Percentiles rank a stretch among this genome's conserved stretches.
Conservation (phyloP, 2,329 filamentous ascomycete species). For the Pseudocercospora pini-densiflorae region DNA sequence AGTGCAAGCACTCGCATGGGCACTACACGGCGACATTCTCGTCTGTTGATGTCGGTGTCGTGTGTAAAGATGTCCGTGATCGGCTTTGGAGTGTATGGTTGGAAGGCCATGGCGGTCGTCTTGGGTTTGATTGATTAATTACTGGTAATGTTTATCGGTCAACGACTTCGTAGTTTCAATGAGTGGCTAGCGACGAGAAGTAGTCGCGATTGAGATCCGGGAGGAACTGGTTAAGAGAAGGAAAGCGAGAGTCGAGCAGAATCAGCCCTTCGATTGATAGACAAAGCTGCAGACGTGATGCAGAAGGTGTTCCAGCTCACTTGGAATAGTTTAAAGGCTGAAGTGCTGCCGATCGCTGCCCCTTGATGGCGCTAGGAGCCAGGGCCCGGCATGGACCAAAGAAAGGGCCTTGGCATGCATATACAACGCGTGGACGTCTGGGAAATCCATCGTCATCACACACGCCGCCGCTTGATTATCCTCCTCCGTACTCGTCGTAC, state of each 20-base stretch:
- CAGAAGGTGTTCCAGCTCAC: not conserved
- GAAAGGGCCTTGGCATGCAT: conserved; percentile 1
- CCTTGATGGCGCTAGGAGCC: not conserved
- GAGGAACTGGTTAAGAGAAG: not conserved
- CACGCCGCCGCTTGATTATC: too few relatives aligned
- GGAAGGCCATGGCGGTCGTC: conserved; percentile 42
- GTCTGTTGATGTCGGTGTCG: conserved; percentile 70
- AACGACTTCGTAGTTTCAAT: not conserved
- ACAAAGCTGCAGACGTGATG: not conserved
- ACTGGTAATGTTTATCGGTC: not conserved
- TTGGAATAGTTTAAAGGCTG: not conserved
- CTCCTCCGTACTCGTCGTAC: not conserved
- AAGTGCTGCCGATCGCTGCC: conserved; percentile 1
- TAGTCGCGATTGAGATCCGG: not conserved
- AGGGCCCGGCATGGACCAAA: not conserved
- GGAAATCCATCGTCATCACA: not conserved
- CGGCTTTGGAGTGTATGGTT: conserved; percentile 53
- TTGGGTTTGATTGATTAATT: not conserved
- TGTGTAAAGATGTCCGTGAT: conserved; percentile 64
- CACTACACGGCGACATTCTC: conserved; percentile 67
- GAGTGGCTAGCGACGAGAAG: conserved; percentile 1
- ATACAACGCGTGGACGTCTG: not conserved
- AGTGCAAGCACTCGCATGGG: conserved; percentile 75
- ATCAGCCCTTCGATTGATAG: not conserved
- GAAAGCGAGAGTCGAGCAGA: not conserved